Evolutionary conservation across 2,329 filamentous ascomycete species (phyloP).

Genomic region (Calonectria pseudoreteaudii): DNA sequence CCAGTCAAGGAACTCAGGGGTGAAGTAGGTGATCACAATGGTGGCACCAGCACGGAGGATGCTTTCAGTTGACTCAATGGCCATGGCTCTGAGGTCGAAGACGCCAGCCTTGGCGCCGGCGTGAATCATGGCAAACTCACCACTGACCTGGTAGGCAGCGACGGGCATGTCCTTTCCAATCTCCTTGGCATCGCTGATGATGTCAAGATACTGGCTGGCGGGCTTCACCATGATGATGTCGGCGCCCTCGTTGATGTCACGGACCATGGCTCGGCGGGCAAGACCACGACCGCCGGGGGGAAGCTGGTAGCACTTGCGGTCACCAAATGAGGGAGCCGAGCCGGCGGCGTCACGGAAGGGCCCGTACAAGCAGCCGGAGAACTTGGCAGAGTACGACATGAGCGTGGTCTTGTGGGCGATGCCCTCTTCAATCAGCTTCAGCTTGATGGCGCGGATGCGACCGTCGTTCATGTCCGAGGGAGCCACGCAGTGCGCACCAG

Average conservation of each 20-base stretch:
- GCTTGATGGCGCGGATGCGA: constrained; percentile 95
- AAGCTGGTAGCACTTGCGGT: constrained; percentile 96
- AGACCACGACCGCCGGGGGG: constrained; percentile 92
- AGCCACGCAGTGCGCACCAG: constrained; percentile 95
- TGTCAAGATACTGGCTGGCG: constrained; percentile 94
- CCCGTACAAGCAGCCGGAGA: constrained; percentile 95
- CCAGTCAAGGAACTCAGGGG: constrained; percentile 81
- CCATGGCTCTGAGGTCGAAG: constrained; percentile 94
- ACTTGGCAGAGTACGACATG: constrained; percentile 99
- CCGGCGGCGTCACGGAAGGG: constrained; percentile 97
- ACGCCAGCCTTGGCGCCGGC: constrained; percentile 95
- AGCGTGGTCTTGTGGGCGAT: constrained; percentile 91
- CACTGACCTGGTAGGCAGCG: constrained; percentile 96
- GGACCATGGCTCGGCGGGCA: constrained; percentile 87
- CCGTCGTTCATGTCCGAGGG: constrained; percentile 99
- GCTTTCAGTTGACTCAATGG: constrained; percentile 92
- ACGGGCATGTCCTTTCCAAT: constrained; percentile 91
- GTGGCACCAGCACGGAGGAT: constrained; percentile 93
- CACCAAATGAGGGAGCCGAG: constrained; percentile 90
- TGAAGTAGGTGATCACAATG: constrained; percentile 95
- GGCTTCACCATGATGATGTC: constrained; percentile 99
- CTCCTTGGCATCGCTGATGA: constrained; percentile 97
- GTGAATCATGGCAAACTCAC: constrained; percentile 98
- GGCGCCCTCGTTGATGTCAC: constrained; percentile 93
- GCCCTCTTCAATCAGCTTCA: constrained; percentile 95